These are phyloP conservation scores for Gelatoporia subvermispora DNA, from an alignment of 768 basidiomycete species.

Conservation along the genomic window DNA sequence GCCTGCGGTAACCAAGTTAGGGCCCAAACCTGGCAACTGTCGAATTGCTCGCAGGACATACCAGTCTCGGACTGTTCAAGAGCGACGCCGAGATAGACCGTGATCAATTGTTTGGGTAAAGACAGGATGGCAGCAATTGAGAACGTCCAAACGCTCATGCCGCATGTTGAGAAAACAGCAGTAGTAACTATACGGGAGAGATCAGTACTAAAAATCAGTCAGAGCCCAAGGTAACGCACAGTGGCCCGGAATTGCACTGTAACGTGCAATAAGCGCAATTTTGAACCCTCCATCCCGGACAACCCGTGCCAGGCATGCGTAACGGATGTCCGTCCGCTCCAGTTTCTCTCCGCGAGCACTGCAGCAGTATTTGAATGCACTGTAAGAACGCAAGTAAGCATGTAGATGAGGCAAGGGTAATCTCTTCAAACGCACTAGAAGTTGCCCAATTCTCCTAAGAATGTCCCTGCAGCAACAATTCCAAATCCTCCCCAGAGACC, in stretches of 20 bases:
- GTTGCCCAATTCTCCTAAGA: constrained; percentile 83
- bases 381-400: constrained; percentile 20
- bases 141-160: constrained; percentile 79
- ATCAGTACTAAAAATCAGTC: background rate
- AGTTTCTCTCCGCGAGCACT: constrained; percentile 67
- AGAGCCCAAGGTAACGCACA: constrained; percentile 41
- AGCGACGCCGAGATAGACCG: constrained; percentile 85
- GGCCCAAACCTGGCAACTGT: background rate
- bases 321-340: constrained; percentile 37
- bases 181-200: constrained; percentile 59
- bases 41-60: background rate
- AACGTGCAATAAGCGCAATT: constrained; percentile 70
- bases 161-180: constrained; percentile 84
- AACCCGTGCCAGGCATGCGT: constrained; percentile 47
- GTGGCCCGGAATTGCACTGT: constrained; percentile 84
- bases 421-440: constrained; percentile 56
- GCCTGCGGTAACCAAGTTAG: constrained; percentile 14
- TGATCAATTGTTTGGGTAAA: constrained; percentile 86
- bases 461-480: constrained; percentile 79
- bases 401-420: background rate
- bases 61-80: constrained; percentile 47
- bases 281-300: constrained; percentile 87
- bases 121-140: constrained; percentile 75
- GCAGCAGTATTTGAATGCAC: constrained; percentile 83
- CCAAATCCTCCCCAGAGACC: constrained; percentile 83